Evolutionary conservation across 2,329 filamentous ascomycete genomes (phyloP), one percentile per base, ranked within the genome.

Genomic region (Verticillium isaacii): DNA sequence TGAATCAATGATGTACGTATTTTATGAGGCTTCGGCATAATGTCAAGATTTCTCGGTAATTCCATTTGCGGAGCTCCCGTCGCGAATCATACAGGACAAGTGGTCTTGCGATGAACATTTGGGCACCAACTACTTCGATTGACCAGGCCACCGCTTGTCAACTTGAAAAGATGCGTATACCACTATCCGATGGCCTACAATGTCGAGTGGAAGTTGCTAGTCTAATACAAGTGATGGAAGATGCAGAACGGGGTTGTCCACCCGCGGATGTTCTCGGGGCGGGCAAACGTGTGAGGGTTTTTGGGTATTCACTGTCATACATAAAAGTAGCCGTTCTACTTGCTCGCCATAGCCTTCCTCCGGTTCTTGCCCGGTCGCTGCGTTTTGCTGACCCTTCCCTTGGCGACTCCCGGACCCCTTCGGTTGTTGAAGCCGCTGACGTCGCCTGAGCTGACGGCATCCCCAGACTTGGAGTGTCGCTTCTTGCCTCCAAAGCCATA

Each of bases 401-500:
- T 67, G 29, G 73, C 68, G 56, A 66, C 68, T 17, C 79, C 82
- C 83, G 96, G 97, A 92, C 97, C 97, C 78, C 87, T 90, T 82
- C 89, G 92, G 41, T 83, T 84, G 60, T 89, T 93, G 80, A 96
- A 98, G 1, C 85, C 87, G 65, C 86, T 86, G 68, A 96, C 78
- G 74, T 99, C 95, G 64, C 86, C 89, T 56, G 88, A 93, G 66
- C 91, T 96, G 65, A 84, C 73, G 57, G 93, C 93, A 76, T 97
- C 93, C 68, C 92, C 92, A 64, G 93, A 97, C 86, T 99, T 99
- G 61, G 84, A 78, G 74, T 93, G 88, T 61, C 90, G 84, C 84
- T 99, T 99, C 87, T 97, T 97, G 69, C 95, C 95, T 64, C 95
- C 95, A 72, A 94, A 97, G 29, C 95, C 95, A 74, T 89, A 98